phyloP scores from a whole-genome alignment of 1,139 yeast species.

The Kluyveromyces marxianus region DNA sequence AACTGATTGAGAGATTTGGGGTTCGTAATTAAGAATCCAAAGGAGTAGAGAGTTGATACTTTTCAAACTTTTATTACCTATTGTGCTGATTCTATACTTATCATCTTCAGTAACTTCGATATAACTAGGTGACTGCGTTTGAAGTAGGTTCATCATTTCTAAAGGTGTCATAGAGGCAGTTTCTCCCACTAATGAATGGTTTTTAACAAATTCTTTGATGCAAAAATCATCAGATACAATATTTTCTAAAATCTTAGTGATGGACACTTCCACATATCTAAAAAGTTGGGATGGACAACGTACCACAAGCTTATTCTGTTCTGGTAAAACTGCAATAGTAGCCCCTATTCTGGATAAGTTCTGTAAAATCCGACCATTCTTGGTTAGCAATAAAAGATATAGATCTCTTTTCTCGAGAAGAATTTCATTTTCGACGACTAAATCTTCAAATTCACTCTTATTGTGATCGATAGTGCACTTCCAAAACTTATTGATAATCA shows the following conservation, averaged over 20 bases:
- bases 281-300: conserved; percentile 28
- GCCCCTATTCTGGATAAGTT: conserved; percentile 27
- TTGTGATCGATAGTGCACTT: conserved; percentile 30
- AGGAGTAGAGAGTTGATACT: conserved; percentile 20
- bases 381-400: conserved; percentile 29
- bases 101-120: conserved; percentile 14
- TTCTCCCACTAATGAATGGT: conserved; percentile 15
- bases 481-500: conserved; percentile 38
- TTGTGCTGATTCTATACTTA: conserved; percentile 20
- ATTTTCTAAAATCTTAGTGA: conserved; percentile 33
- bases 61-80: conserved; percentile 22
- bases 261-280: conserved; percentile 32
- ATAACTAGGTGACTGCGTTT: conserved; percentile 19
- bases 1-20: conserved; percentile 13
- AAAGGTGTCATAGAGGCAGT: conserved; percentile 9
- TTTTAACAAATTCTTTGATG: conserved; percentile 16
- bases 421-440: conserved; percentile 32
- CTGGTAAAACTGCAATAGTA: conserved; percentile 29
- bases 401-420: conserved; percentile 24
- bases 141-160: conserved; percentile 16
- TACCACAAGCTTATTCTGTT: conserved; percentile 28
- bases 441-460: conserved; percentile 34
- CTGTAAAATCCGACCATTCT: conserved; percentile 35
- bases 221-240: conserved; percentile 33
- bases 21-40: conserved; percentile 20